Evolutionary conservation across 1,284 basidiomycete genomes (phyloP).

Genomic region (Sporisorium reilianum): DNA sequence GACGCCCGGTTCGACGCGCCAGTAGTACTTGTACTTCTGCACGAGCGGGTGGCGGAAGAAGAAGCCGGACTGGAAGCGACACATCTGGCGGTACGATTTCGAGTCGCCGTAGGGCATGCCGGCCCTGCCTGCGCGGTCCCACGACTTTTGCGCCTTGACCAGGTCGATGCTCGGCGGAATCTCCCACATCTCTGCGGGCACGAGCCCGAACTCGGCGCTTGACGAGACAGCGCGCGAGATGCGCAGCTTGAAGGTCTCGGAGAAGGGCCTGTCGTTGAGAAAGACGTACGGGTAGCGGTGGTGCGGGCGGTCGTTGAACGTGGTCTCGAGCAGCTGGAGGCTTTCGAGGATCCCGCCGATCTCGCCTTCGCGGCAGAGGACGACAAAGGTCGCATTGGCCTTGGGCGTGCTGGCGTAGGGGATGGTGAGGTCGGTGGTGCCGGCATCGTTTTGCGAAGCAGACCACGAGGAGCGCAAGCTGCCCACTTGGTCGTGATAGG

Average conservation of each 20-base stretch:
- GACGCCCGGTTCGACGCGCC: slow-evolving; percentile 84
- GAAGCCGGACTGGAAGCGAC: slow-evolving; percentile 92
- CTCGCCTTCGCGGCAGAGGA: slow-evolving; percentile 68
- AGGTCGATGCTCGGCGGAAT: slow-evolving; percentile 80
- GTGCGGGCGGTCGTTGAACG: slow-evolving; percentile 62
- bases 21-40: slow-evolving; percentile 88
- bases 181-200: slow-evolving; percentile 83
- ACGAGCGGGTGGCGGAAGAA: slow-evolving; percentile 71
- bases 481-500: slow-evolving; percentile 33
- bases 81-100: slow-evolving; percentile 75
- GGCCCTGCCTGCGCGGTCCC: slow-evolving; percentile 76
- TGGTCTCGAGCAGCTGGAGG: slow-evolving; percentile 56
- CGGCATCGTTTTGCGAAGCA: background rate
- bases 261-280: slow-evolving; percentile 69
- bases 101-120: slow-evolving; percentile 87
- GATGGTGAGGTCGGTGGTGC: slow-evolving; percentile 2
- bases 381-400: slow-evolving; percentile 68
- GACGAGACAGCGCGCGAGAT: slow-evolving; percentile 63
- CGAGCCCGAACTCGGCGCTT: slow-evolving; percentile 77
- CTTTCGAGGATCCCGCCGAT: slow-evolving; percentile 59
- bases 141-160: slow-evolving; percentile 75
- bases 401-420: slow-evolving; percentile 44
- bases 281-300: slow-evolving; percentile 70
- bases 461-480: slow-evolving; percentile 19
- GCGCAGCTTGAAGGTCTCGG: slow-evolving; percentile 69